Percentiles rank a stretch among this genome's conserved stretches.
Evolutionary conservation across 1,139 yeast species (phyloP).

Genomic region (Diutina neorugosa): DNA sequence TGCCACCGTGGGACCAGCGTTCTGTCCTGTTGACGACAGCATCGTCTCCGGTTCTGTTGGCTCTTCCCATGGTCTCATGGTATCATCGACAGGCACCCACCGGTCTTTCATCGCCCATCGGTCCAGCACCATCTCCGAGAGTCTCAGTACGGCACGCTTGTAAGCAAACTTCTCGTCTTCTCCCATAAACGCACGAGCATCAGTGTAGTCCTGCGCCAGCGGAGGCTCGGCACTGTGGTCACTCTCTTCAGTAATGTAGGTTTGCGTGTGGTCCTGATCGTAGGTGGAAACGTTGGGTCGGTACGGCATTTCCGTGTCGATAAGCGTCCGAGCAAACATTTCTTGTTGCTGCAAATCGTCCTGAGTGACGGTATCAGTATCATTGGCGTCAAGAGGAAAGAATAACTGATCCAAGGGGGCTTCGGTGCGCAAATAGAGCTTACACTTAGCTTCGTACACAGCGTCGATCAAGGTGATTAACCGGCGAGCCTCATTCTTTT

Average conservation of each 20-base stretch:
- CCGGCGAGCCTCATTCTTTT: constrained; percentile 59
- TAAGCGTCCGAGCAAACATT: constrained; percentile 53
- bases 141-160: constrained; percentile 57
- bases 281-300: constrained; percentile 60
- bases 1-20: background rate
- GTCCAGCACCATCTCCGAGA: constrained; percentile 45
- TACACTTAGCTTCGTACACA: constrained; percentile 54
- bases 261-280: constrained; percentile 29
- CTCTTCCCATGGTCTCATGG: constrained; percentile 56
- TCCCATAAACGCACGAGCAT: constrained; percentile 53
- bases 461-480: constrained; percentile 60
- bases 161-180: constrained; percentile 72
- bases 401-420: constrained; percentile 40
- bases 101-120: constrained; percentile 18
- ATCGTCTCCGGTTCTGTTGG: background rate
- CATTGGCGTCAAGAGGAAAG: constrained; percentile 35
- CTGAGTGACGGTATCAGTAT: constrained; percentile 13
- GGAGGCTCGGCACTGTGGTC: background rate
- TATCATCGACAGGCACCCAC: constrained; percentile 45
- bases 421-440: constrained; percentile 38
- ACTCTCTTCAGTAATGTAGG: constrained; percentile 11
- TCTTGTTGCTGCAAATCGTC: constrained; percentile 51
- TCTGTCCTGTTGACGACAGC: background rate
- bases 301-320: constrained; percentile 51
- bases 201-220: constrained; percentile 25